Conservation (phyloP, 495 filamentous ascomycete genomes). For the Stereocaulon alpinum region DNA sequence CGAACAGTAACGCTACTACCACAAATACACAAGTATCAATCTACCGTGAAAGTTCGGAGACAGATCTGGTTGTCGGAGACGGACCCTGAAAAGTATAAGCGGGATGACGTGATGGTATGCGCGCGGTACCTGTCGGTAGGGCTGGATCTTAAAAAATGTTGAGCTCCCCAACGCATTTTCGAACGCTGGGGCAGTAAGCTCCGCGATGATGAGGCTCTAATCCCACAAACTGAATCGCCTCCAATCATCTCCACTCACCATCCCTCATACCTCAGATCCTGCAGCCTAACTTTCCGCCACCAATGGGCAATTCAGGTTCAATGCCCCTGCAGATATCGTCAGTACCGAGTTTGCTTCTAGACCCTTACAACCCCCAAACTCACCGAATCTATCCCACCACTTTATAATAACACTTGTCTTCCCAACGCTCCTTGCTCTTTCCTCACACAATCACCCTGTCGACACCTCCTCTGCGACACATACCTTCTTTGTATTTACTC, state of each 20-base stretch:
- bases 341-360: neutral
- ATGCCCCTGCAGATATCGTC: neutral
- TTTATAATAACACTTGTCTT: neutral
- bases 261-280: neutral
- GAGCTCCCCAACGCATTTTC: conserved; percentile 3
- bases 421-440: neutral
- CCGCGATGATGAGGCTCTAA: conserved; percentile 1
- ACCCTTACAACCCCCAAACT: neutral
- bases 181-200: neutral
- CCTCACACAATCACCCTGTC: neutral
- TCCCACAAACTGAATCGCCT: neutral
- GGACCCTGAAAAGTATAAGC: neutral
- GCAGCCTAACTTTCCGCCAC: neutral
- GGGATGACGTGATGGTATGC: neutral
- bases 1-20: too few species aligned
- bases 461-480: neutral
- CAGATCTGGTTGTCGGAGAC: neutral
- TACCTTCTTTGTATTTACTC: neutral
- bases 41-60: neutral
- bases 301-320: neutral
- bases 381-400: neutral
- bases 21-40: neutral
- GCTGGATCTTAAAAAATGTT: neutral
- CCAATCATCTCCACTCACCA: neutral
- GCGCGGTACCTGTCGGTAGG: conserved; percentile 1